Conservation (phyloP, 2,329 filamentous ascomycete genomes). For the Beauveria asiatica region DNA sequence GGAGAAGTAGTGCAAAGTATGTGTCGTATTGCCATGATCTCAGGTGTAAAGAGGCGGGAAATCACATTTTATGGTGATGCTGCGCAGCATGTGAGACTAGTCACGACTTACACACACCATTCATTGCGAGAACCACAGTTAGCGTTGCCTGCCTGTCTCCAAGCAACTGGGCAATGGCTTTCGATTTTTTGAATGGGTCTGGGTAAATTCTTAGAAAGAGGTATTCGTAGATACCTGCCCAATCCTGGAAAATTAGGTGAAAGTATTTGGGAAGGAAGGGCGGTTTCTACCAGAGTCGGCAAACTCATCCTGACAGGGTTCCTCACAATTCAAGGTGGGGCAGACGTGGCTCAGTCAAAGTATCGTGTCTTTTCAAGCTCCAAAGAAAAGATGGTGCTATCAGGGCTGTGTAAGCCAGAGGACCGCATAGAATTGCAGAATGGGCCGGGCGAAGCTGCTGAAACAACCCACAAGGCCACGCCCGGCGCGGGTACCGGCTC, state of each 20-base stretch:
- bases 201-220: too few species aligned
- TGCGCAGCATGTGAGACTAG: not conserved
- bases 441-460: conserved; percentile 1
- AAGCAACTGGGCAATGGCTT: not conserved
- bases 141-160: not conserved
- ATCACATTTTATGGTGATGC: conserved; percentile 6
- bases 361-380: not conserved
- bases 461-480: not conserved
- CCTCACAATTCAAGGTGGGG: not conserved
- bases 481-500: not conserved
- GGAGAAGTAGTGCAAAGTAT: not conserved
- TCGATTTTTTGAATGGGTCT: too few species aligned
- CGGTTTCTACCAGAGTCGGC: not conserved
- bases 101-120: not conserved
- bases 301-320: not conserved
- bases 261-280: not conserved
- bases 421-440: not conserved
- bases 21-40: too few species aligned
- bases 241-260: not conserved
- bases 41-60: not conserved
- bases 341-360: not conserved
- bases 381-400: too few species aligned
- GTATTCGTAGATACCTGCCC: not conserved
- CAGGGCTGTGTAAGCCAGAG: not conserved
- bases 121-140: not conserved